These are phyloP conservation scores for Claviceps paspali DNA, from an alignment of 2,329 filamentous ascomycete genomes.

Conservation along the genomic window DNA sequence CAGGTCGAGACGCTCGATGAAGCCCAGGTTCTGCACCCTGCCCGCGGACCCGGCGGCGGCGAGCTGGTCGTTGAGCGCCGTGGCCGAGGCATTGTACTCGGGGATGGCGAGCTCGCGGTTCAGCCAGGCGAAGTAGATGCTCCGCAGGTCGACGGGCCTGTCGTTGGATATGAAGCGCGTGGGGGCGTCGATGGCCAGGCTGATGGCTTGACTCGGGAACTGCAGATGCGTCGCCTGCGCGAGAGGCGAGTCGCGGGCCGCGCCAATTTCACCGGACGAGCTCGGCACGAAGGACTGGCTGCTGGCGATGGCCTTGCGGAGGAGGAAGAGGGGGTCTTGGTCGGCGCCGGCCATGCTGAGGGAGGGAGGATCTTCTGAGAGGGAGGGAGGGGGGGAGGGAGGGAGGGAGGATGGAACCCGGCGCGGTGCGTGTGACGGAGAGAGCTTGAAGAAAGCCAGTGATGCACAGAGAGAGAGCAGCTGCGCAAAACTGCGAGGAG, in stretches of 20 bases:
- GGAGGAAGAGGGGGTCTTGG: constrained; percentile 65
- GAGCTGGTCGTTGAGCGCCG: constrained; percentile 66
- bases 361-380: neutral
- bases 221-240: constrained; percentile 65
- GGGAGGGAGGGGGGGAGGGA: too few species aligned
- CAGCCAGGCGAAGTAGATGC: constrained; percentile 90
- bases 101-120: constrained; percentile 83
- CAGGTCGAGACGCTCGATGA: constrained; percentile 80
- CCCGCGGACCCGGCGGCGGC: constrained; percentile 42
- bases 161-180: constrained; percentile 80
- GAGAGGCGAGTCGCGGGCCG: constrained; percentile 43
- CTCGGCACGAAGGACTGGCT: constrained; percentile 57
- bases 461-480: too few species aligned
- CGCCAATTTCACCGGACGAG: constrained; percentile 49
- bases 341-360: constrained; percentile 41
- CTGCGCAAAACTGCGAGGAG: too few species aligned
- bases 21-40: constrained; percentile 74
- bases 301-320: constrained; percentile 69
- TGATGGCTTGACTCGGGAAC: constrained; percentile 48
- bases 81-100: constrained; percentile 77
- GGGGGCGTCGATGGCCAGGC: constrained; percentile 52
- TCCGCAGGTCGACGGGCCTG: constrained; percentile 69
- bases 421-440: too few species aligned
- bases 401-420: too few species aligned
- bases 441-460: neutral